phyloP scores from a whole-genome alignment of 2,329 filamentous ascomycete species.

The Paecilomyces dactylethromorphus region DNA sequence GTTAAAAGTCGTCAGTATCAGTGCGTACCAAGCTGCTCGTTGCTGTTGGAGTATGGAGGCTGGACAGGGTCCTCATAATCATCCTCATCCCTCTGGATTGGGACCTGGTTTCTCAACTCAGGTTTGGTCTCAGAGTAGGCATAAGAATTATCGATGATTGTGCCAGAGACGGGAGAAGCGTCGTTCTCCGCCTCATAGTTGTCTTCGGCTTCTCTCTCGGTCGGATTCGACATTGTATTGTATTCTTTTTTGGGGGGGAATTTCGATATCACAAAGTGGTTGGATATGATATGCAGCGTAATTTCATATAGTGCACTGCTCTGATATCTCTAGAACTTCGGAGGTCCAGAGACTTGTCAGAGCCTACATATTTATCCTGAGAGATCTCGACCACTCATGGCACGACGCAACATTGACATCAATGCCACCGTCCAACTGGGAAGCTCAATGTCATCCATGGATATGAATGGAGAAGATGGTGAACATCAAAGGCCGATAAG shows the following conservation, averaged over 20 bases:
- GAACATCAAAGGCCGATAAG: neutral
- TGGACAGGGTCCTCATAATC: conserved; percentile 21
- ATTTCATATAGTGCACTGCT: neutral
- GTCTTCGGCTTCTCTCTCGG: conserved; percentile 21
- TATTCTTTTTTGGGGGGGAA: neutral
- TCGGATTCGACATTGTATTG: conserved; percentile 14
- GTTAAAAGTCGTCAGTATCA: conserved; percentile 47
- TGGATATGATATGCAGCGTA: neutral
- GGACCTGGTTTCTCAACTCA: conserved; percentile 9
- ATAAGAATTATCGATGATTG: conserved; percentile 17
- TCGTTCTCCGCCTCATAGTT: conserved; percentile 22
- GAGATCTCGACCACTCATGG: neutral
- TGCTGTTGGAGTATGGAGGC: conserved; percentile 19
- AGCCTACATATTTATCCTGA: neutral
- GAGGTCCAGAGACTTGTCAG: neutral
- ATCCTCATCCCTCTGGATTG: conserved; percentile 17
- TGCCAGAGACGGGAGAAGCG: conserved; percentile 15
- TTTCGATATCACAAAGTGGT: neutral
- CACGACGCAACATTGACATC: conserved; percentile 10
- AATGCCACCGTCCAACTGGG: neutral
- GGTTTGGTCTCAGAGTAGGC: conserved; percentile 11
- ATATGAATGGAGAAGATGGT: neutral
- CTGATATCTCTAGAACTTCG: neutral
- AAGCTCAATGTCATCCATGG: neutral
- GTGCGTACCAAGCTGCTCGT: conserved; percentile 22